A percentile compares a stretch with the other conserved stretches of the same genome.
These are phyloP conservation scores for Spinacia oleracea DNA, from an alignment of 179 eudicot genomes.

Conservation along the genomic window DNA sequence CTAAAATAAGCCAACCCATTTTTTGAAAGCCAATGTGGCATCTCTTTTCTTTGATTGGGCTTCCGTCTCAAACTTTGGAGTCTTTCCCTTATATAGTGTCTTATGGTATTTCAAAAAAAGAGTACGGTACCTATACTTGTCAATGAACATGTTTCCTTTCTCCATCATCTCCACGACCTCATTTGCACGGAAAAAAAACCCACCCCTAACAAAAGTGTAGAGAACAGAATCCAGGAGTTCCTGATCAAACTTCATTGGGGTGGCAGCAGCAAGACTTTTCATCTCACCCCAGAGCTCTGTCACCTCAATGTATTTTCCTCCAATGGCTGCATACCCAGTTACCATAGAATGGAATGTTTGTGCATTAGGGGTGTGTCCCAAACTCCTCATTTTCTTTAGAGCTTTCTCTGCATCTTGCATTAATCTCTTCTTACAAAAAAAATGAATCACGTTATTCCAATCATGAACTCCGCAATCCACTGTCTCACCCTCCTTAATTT, in stretches of 20 bases:
- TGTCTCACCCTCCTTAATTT: slow-evolving; percentile 79
- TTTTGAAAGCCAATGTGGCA: slow-evolving; percentile 74
- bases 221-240: slow-evolving; percentile 88
- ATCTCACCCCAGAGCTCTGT: slow-evolving; percentile 95
- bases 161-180: slow-evolving; percentile 93
- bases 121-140: slow-evolving; percentile 82
- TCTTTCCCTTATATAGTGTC: slow-evolving; percentile 79
- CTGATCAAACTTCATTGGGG: slow-evolving; percentile 78
- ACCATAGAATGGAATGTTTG: slow-evolving; percentile 95
- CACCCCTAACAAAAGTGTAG: slow-evolving; percentile 92
- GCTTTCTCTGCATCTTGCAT: slow-evolving; percentile 99
- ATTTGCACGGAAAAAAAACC: slow-evolving; percentile 78
- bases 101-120: slow-evolving; percentile 84
- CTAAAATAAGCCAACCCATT: slow-evolving; percentile 72
- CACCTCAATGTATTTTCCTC: slow-evolving; percentile 87
- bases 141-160: slow-evolving; percentile 77
- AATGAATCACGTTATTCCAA: slow-evolving; percentile 91
- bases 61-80: slow-evolving; percentile 72
- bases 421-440: slow-evolving; percentile 82
- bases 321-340: slow-evolving; percentile 89
- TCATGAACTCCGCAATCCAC: slow-evolving; percentile 83
- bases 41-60: slow-evolving; percentile 70
- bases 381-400: slow-evolving; percentile 82
- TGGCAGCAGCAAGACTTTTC: slow-evolving; percentile 64
- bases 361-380: slow-evolving; percentile 85